Evolutionary conservation across 139 green algal genomes (phyloP).

Genomic region (Coelastrella sp.): DNA sequence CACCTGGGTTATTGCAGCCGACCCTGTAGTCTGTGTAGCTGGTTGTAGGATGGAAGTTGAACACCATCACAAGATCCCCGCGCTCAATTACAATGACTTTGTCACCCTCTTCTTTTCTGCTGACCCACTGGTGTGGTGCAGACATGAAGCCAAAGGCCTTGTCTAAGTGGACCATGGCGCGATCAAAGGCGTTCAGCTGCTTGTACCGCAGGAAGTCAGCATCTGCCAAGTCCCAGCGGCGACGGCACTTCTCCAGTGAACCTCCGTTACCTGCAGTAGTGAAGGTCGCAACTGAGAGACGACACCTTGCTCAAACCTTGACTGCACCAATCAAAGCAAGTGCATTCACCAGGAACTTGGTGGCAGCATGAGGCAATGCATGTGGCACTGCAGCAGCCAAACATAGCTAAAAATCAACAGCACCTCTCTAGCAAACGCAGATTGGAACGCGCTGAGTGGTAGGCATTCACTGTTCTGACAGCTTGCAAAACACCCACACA

Average conservation of each 20-base stretch:
- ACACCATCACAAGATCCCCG: conserved; percentile 97
- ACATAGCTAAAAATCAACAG: too few relatives aligned
- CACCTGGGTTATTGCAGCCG: conserved; percentile 80
- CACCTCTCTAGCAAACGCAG: too few relatives aligned
- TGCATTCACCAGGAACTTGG: neutral
- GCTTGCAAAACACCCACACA: too few relatives aligned
- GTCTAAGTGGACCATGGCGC: conserved; percentile 95
- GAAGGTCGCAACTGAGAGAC: too few relatives aligned
- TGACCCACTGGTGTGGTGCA: conserved; percentile 84
- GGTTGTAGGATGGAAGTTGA: conserved; percentile 98
- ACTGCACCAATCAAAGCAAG: neutral
- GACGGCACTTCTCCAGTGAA: conserved; percentile 94
- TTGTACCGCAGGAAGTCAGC: conserved; percentile 92
- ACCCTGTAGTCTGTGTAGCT: conserved; percentile 93
- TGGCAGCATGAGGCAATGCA: neutral
- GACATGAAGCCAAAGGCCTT: conserved; percentile 94
- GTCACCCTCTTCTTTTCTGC: conserved; percentile 86
- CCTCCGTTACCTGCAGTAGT: conserved; percentile 89
- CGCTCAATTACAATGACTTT: conserved; percentile 97
- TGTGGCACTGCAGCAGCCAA: too few relatives aligned
- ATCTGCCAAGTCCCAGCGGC: conserved; percentile 95
- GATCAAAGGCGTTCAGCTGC: conserved; percentile 91
- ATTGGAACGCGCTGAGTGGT: too few relatives aligned
- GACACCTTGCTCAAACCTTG: too few relatives aligned
- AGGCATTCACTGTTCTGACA: too few relatives aligned